Base-by-base conservation (phyloP, 768 basidiomycete genomes). In the Suillus fuscotomentosus region DNA sequence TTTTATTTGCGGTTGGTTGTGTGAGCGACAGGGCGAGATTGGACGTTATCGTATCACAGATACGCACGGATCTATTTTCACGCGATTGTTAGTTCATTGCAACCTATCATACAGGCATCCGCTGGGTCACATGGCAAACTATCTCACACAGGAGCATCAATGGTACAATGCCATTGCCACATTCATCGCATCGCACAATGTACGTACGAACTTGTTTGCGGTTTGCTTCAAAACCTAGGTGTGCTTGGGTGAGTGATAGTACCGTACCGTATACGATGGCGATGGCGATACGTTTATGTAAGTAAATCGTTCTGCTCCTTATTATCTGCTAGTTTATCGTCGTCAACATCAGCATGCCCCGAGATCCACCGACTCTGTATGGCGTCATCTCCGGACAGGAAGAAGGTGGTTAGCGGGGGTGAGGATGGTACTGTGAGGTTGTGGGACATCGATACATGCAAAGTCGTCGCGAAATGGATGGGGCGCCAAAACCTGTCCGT, bases 151-250 rank as follows among this genome's bases (percentile, higher is more conserved):
- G 27, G 27, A 20, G 3, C 31, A 97, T 97, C 77, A 98, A 98
- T 74, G 96, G 99, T 78, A 99, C 97, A 0, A 99, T n/a, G n/a
- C n/a, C n/a, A n/a, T 96, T 5, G 97, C 97, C 27, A 96, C 97
- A 3, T 85, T 99, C 36, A 95, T 99, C 70, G 97, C 97, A 14
- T 27, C 27, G 27, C 27, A 27, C 27, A 27, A 99, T 70, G n/a
- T 22, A 20, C 17, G 95, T 97, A 36, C 9, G 14, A 92, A 92
- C 41, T 42, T 17, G 74, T 95, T 98, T 69, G 97, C 94, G 1
- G 90, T 92, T 72, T 98, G 99, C 71, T 97, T 98, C 71, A 96
- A 97, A 45, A 99, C 97, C 10, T 45, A 10, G 45, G 3, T 5
- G 20, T n/a, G 3, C 20, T 45, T n/a, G 20, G 4, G 10, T n/a